Conservation (phyloP, 2,329 filamentous ascomycete genomes). For the Emericellopsis cladophorae region DNA sequence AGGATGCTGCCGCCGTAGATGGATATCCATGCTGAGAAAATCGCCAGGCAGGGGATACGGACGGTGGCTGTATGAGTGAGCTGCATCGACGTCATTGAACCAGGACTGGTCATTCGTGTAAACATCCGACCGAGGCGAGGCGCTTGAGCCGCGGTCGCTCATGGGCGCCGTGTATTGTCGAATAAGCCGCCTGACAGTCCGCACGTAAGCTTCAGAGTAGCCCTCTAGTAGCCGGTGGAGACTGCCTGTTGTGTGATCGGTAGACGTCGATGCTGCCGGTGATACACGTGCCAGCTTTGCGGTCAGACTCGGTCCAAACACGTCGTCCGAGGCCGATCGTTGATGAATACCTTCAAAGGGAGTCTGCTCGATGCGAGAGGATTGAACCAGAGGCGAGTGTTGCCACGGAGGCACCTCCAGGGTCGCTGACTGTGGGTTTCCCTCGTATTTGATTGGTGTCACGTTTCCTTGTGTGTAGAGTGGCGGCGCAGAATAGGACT, state of each 20-base stretch:
- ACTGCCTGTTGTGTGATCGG: slow-evolving; percentile 22
- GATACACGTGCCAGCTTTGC: neutral
- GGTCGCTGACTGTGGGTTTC: slow-evolving; percentile 2
- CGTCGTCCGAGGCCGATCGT: neutral
- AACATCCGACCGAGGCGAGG: slow-evolving; percentile 12
- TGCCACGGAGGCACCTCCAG: slow-evolving; percentile 1
- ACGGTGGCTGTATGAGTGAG: slow-evolving; percentile 6
- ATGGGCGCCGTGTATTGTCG: slow-evolving; percentile 21
- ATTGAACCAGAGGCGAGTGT: neutral
- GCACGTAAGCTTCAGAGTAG: slow-evolving; percentile 18
- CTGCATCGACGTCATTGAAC: slow-evolving; percentile 15
- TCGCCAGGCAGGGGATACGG: slow-evolving; percentile 33
- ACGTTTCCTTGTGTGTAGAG: neutral
- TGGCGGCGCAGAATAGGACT: slow-evolving; percentile 4
- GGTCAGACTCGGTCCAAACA: neutral
- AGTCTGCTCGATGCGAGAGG: neutral
- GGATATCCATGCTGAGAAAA: slow-evolving; percentile 24
- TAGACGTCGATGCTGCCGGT: slow-evolving; percentile 19
- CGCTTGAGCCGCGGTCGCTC: slow-evolving; percentile 5
- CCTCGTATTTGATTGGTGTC: slow-evolving; percentile 2
- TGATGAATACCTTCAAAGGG: neutral
- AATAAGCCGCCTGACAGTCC: slow-evolving; percentile 23
- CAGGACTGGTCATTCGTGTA: slow-evolving; percentile 8
- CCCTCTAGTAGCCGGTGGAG: slow-evolving; percentile 18
- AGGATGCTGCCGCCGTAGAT: slow-evolving; percentile 3